phyloP scores from a whole-genome alignment of 768 basidiomycete species.

The Kwoniella mangroviensis region DNA sequence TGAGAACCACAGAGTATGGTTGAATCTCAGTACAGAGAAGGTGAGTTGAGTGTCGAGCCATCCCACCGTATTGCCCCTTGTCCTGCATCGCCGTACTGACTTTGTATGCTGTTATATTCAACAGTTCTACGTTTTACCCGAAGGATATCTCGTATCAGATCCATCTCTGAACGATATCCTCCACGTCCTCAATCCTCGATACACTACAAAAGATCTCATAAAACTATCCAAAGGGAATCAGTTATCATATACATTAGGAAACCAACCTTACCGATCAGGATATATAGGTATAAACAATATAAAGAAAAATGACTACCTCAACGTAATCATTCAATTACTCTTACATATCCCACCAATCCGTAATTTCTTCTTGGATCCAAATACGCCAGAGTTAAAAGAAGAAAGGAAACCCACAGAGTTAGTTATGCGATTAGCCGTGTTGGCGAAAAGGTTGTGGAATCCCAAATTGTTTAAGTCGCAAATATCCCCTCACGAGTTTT shows the following conservation, averaged over 20 bases:
- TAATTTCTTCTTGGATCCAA: constrained; percentile 67
- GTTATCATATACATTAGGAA: constrained; percentile 81
- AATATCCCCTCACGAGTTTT: constrained; percentile 97
- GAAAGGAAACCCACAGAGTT: constrained; percentile 67
- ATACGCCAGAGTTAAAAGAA: constrained; percentile 48
- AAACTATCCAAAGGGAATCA: constrained; percentile 47
- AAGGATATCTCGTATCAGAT: constrained; percentile 94
- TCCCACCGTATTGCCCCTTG: too few relatives aligned
- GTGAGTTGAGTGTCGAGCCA: constrained; percentile 60
- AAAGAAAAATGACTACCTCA: constrained; percentile 95
- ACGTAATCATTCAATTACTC: constrained; percentile 91
- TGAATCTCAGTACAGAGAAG: constrained; percentile 92
- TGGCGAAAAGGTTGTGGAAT: constrained; percentile 96
- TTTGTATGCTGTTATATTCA: background rate
- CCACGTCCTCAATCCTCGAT: constrained; percentile 85
- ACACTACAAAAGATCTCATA: constrained; percentile 70
- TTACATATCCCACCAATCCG: constrained; percentile 89
- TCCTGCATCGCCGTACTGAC: too few relatives aligned
- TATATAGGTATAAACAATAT: constrained; percentile 98
- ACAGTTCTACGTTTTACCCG: constrained; percentile 94
- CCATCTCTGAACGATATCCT: constrained; percentile 95
- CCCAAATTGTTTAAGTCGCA: constrained; percentile 95
- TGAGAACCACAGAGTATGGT: constrained; percentile 97
- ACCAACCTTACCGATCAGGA: constrained; percentile 83
- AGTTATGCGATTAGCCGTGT: constrained; percentile 78